Base-by-base conservation (phyloP, 768 basidiomycete species). In the Collybia sordida region DNA sequence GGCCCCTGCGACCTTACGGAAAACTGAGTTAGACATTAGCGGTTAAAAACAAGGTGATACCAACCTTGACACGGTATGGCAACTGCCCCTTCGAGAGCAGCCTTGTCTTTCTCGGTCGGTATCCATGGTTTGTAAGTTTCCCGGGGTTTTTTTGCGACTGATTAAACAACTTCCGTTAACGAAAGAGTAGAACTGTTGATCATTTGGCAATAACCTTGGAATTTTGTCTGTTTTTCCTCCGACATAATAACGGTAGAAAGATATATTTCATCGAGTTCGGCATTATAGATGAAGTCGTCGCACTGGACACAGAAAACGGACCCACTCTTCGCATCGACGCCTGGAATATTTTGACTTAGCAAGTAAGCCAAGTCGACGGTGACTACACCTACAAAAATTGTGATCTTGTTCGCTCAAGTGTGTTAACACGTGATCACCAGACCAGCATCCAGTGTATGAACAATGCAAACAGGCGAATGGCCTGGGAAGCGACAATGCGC, bases 391-490 rank as follows among this genome's bases (percentile, higher is more conserved):
- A 89, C 90, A 84, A 59, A 90, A 87, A 7, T 61, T 58, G 67
- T 93, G 90, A 0, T 74, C 74, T 1, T 72, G 62, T 17, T 79
- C 73, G 52, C 68, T 72, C 24, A 90, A 69, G 64, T 93, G 91
- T 3, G 60, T 65, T 1, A 70, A 58, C 22, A 81, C 69, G 60
- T 93, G 90, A 3, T 72, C 72, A 37, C 70, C 72, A 11, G 64
- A 53, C 89, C 89, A 92, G 54, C 90, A 91, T 6, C 85, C 89
- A 8, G 77, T 72, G 60, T 74, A 86, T 3, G 79, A 59, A 58
- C 90, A 93, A n/a, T 83, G 76, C 6, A 92, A 69, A 56, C 90
- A 93, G 3, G 78, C 82, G 59, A 86, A 83, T 0, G 90, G 87
- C 19, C 88, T 73, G 1, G 81, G 70, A 23, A 90, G 69, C 1